These are phyloP conservation scores for Craspedostauros australis DNA, from an alignment of 108 stramenopile genomes.

Conservation along the genomic window DNA sequence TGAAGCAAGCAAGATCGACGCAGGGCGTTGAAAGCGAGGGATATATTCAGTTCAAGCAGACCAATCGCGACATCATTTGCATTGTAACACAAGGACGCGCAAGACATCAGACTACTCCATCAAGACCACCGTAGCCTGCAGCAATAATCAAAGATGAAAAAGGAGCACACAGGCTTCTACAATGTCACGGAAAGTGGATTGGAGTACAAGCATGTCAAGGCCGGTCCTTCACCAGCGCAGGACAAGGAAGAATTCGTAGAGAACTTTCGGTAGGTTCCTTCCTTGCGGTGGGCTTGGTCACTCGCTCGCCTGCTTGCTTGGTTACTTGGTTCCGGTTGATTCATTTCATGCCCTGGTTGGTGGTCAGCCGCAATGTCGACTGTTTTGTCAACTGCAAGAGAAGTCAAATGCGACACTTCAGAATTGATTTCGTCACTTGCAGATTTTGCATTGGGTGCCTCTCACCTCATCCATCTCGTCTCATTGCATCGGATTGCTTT, in stretches of 20 bases:
- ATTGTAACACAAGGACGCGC: too few relatives aligned
- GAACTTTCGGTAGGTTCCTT: conserved; percentile 33
- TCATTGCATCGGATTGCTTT: too few relatives aligned
- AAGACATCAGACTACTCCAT: background rate
- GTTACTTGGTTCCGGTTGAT: background rate
- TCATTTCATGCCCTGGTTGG: too few relatives aligned
- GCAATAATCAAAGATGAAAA: background rate
- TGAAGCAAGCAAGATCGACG: too few relatives aligned
- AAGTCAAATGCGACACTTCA: too few relatives aligned
- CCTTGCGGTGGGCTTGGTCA: background rate
- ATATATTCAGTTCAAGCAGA: background rate
- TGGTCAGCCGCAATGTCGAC: too few relatives aligned
- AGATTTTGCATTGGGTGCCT: too few relatives aligned
- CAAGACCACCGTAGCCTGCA: background rate
- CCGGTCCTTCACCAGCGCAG: conserved; percentile 29
- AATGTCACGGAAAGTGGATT: conserved; percentile 61
- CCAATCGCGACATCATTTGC: too few relatives aligned
- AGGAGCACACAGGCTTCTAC: conserved; percentile 39
- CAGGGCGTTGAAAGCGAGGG: background rate
- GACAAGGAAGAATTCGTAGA: conserved; percentile 54
- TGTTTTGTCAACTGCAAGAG: too few relatives aligned
- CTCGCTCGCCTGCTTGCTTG: background rate
- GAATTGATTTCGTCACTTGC: too few relatives aligned
- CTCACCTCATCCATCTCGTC: too few relatives aligned
- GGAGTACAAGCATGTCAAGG: conserved; percentile 48